Evolutionary conservation across 768 basidiomycete species (phyloP), one percentile per base, ranked within the genome.

Genomic region (Hydnomerulius pinastri): DNA sequence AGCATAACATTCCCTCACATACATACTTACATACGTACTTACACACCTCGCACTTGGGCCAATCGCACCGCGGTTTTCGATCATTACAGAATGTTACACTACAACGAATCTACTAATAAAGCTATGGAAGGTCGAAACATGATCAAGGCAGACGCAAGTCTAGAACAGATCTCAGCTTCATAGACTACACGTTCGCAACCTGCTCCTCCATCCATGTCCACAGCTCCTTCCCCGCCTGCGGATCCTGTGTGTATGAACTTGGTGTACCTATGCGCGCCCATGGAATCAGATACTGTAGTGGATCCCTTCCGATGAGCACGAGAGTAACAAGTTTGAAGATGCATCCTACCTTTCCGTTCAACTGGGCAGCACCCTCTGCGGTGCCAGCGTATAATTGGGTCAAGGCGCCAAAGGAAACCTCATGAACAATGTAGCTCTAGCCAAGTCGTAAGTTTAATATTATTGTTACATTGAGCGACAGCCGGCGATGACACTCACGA

Each of bases 201-300:
- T 78, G 76, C 43, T 75, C 73, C 53, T 78, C 75, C 46, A 71
- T 52, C 73, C 73, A 77, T 7, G 61, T 58, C 76, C 75, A 76
- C 5, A 77, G 57, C 18, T 68, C 67, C 46, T 63, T 69, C 6
- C 69, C 72, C 11, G 68, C 58, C 18, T 60, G 56, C 6, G 66
- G 54, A 48, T 73, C 67, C 25, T 61, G 56, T 4, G 67, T 61
- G 2, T 56, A 51, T 2, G 60, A 46, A 5, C 51, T 43, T 4
- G 59, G 40, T 13, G 48, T 46, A 0, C 70, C 70, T 13, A 69
- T 18, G 7, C 74, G 70, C 2, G 73, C 77, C 73, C 72, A 78
- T 13, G 75, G 77, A 21, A 73, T 59, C 13, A 77, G 59, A 51
- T 71, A 77, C 75, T 76, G 23, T 21, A 27, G 13, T 38, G 10